Evolutionary conservation across 148 eudicot genomes (phyloP).

Genomic region (Chenopodium album): DNA sequence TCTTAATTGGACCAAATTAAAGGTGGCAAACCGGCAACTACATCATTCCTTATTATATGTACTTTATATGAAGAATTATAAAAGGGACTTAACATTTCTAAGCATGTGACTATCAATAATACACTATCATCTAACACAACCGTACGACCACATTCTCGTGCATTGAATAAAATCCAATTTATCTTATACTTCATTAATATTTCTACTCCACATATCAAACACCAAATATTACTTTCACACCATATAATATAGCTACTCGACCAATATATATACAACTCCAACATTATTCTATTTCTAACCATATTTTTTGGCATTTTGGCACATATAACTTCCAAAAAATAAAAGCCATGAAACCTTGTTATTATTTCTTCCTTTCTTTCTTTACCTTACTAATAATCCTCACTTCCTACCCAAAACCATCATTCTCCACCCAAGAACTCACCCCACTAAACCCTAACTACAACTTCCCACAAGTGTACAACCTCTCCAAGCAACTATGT

Average conservation of each 20-base stretch:
- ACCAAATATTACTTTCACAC: not conserved
- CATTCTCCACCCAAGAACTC: conserved; percentile 14
- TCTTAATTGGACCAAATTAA: too few relatives aligned
- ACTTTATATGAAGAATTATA: too few relatives aligned
- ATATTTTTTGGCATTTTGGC: conserved; percentile 3
- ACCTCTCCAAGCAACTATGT: conserved; percentile 62
- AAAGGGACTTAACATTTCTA: too few relatives aligned
- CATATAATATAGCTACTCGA: not conserved
- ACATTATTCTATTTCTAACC: not conserved
- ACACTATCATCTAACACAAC: not conserved
- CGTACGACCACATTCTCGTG: conserved; percentile 27
- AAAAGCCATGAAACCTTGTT: not conserved
- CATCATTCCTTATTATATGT: too few relatives aligned
- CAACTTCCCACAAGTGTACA: conserved; percentile 38
- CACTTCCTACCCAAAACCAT: not conserved
- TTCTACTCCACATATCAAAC: conserved; percentile 11
- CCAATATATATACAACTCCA: not conserved
- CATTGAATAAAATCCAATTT: not conserved
- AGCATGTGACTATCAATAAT: conserved; percentile 15
- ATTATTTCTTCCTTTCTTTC: not conserved
- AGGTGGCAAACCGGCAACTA: too few relatives aligned
- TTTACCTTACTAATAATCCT: conserved; percentile 2
- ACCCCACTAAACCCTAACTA: conserved; percentile 19
- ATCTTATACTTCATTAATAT: not conserved
- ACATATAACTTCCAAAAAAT: not conserved